Base-by-base conservation (phyloP, 2,329 filamentous ascomycete species). In the Colletotrichum sidae region DNA sequence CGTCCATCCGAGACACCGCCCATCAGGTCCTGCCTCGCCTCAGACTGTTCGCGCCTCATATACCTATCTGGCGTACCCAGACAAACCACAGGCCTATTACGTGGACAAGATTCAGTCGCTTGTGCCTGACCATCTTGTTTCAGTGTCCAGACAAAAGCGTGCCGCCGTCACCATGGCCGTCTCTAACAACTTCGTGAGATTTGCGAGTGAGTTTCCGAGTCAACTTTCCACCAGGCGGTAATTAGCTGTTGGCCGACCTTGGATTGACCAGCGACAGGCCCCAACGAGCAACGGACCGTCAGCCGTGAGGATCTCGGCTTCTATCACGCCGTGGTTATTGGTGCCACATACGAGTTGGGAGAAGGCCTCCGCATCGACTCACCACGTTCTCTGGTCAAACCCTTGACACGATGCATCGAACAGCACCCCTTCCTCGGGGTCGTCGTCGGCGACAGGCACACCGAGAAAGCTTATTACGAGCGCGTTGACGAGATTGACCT, bases 281-380 rank as follows among this genome's bases (percentile, higher is more conserved):
- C 75, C 8, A 78, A 77, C 60, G 80, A 83, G 67, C 75, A 71
- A 33, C 76, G 80, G 8, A 79, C 74, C 41, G 80, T 81, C 49
- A 73, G 71, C 17, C 73, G 80, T 33, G 79, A 83, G 64, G 72
- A 75, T 35, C 70, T 81, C 6, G 77, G 75, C 1, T 76, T 77
- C 60, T 82, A 82, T 69, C 73, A 79, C 54, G 75, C 73, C 2
- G 70, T 82, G 17, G 69, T 79, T 38, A 70, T 80, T 1, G 76
- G 74, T 17, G 79, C 73, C 10, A 63, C 74, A 11, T 82, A 82
- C 55, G 67, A 71, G 8, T 60, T 74, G 41, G 39, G 50, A 7
- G 42, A 55, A 35, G 60, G 50, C 6, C 38, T 70, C 12, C 55
- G 75, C 17, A 15, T 72, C 1, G 34, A 58, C 1, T 68, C 65